Evolutionary conservation across 75 land plant genomes (phyloP), one percentile per base, ranked within the genome.

Genomic region (Gnetum montanum): DNA sequence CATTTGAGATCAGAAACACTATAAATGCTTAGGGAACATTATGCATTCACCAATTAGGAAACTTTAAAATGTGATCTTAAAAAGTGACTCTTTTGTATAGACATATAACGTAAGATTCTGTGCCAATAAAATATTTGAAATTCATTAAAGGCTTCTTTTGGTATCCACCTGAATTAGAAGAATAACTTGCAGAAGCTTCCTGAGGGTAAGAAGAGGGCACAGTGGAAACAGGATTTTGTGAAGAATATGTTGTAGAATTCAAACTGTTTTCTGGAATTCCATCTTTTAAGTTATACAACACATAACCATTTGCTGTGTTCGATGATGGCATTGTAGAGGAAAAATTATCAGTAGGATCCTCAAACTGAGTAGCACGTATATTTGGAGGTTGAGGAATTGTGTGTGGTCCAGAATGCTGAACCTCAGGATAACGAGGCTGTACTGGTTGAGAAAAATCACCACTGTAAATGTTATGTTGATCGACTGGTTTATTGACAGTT

Each of bases 141-240:
- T n/a, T n/a, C n/a, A n/a, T n/a, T n/a, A n/a, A n/a, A n/a, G n/a
- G n/a, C n/a, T n/a, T n/a, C n/a, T n/a, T n/a, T 71, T 24, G 37
- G 41, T 38, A 22, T 55, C 73, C 79, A 83, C 87, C 87, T 83
- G 79, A 49, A 63, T 62, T 25, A 64, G 79, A 75, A 75, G 79
- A 66, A 83, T 83, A 79, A 83, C 77, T 83, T 73, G 61, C 63
- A 73, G 83, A 69, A 72, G 79, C 76, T 81, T 83, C 87, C 78
- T 82, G 81, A 73, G 63, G 68, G 74, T 74, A 66, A 46, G 55
- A 43, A 20, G 68, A 60, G 61, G 77, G 31, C 33, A 33, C 66
- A 34, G 51, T 35, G 4, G 47, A 22, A 43, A 53, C 34, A 45
- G 18, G 54, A 50, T 46, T 61, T 59, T 60, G 59, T n/a, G 55